Percentiles rank a stretch among this genome's conserved stretches.
Conservation (phyloP, 805 yeast species). For the Ogataea angusta region DNA sequence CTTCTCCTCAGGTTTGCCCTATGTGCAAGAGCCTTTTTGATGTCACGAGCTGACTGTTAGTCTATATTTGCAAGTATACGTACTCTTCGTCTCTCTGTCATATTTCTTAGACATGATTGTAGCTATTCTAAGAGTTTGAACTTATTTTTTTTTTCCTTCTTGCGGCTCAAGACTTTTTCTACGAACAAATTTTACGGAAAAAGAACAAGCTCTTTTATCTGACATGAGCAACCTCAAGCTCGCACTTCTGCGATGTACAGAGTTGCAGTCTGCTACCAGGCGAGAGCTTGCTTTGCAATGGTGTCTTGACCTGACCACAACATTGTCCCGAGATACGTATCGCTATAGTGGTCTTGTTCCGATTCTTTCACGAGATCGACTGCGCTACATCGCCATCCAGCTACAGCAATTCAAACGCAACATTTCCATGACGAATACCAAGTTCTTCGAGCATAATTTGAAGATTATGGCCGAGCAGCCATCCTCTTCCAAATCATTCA, state of each 20-base stretch:
- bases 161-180: conserved; percentile 5
- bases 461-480: conserved; percentile 17
- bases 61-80: conserved; percentile 3
- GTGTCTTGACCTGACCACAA: conserved; percentile 22
- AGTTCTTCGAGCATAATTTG: conserved; percentile 26
- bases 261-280: conserved; percentile 22
- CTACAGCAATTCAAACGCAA: conserved; percentile 17
- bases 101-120: conserved; percentile 9
- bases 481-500: not conserved
- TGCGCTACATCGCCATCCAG: conserved; percentile 8
- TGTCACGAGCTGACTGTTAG: conserved; percentile 46
- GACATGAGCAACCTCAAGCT: conserved; percentile 25
- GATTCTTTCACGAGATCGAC: conserved; percentile 4
- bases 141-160: not conserved
- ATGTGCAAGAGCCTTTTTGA: conserved; percentile 72
- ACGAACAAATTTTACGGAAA: conserved; percentile 2
- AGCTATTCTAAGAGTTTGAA: not conserved
- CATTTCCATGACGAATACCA: conserved; percentile 21
- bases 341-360: conserved; percentile 19
- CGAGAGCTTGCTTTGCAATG: conserved; percentile 28
- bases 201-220: not conserved
- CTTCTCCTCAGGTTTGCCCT: conserved; percentile 77
- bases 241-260: conserved; percentile 28
- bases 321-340: not conserved
- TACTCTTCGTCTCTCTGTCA: conserved; percentile 31